Conservation (phyloP, 495 filamentous ascomycete species). For the Penicillium egyptiacum region DNA sequence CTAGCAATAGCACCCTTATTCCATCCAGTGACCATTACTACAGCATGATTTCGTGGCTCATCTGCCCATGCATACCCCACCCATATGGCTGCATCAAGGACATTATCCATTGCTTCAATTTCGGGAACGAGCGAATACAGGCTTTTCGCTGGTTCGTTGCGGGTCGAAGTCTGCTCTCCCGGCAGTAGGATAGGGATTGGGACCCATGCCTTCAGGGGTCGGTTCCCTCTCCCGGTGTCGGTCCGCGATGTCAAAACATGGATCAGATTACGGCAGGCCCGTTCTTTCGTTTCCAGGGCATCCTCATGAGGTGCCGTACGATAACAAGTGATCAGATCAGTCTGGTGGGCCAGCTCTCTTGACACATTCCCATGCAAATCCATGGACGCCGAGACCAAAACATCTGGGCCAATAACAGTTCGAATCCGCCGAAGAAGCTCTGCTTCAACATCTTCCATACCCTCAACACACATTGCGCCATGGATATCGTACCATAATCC, state of each 20-base stretch:
- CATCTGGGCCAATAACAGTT: conserved; percentile 45
- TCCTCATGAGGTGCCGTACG: conserved; percentile 58
- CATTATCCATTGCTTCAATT: conserved; percentile 40
- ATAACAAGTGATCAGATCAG: conserved; percentile 57
- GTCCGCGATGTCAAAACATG: conserved; percentile 30
- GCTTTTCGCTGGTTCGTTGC: conserved; percentile 53
- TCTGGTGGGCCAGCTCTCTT: conserved; percentile 47
- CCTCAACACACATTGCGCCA: conserved; percentile 59
- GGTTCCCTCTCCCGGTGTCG: neutral
- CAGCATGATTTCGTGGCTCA: conserved; percentile 55
- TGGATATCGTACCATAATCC: conserved; percentile 62
- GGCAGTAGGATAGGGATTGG: conserved; percentile 55
- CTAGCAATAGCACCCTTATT: conserved; percentile 32
- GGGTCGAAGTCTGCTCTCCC: conserved; percentile 59
- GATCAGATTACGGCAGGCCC: conserved; percentile 54
- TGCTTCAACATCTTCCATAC: conserved; percentile 50
- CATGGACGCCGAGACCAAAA: conserved; percentile 57
- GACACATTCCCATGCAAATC: conserved; percentile 61
- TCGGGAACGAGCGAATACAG: conserved; percentile 52
- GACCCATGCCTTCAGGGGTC: conserved; percentile 58
- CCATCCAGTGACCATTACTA: conserved; percentile 55
- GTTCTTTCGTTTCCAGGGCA: conserved; percentile 51
- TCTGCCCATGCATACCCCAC: conserved; percentile 63
- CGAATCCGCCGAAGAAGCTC: conserved; percentile 53
- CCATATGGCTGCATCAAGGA: conserved; percentile 59